Percentiles rank a stretch among this genome's conserved stretches.
Evolutionary conservation across 345 rosid genomes (phyloP).

Genomic region (Boechera stricta): DNA sequence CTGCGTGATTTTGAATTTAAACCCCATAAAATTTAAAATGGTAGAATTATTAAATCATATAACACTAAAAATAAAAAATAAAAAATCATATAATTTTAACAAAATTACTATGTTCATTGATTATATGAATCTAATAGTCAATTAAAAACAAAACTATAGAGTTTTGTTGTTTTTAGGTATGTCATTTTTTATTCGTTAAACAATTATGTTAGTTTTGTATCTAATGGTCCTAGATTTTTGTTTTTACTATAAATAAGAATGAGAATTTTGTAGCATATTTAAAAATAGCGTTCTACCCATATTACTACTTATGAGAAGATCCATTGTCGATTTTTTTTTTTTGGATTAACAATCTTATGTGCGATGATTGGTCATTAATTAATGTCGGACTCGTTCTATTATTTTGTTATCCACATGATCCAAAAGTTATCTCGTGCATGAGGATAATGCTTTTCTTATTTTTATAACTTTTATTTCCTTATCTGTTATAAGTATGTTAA

Average conservation of each 20-base stretch:
- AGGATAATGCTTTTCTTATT: conserved; percentile 12
- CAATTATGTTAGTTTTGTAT: not conserved
- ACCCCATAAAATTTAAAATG: no score
- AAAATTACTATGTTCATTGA: not conserved
- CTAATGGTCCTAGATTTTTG: not conserved
- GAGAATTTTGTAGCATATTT: not conserved
- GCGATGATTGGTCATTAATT: conserved; percentile 37
- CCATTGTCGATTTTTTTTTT: not conserved
- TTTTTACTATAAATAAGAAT: not conserved
- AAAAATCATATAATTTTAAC: not conserved
- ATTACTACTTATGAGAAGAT: conserved; percentile 8
- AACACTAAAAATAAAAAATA: no score
- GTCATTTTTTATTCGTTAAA: not conserved
- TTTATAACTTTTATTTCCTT: not conserved
- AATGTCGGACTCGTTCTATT: conserved; percentile 2
- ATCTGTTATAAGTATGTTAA: not conserved
- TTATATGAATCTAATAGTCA: not conserved
- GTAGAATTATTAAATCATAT: not conserved
- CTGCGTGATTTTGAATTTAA: no score
- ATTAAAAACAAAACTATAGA: not conserved
- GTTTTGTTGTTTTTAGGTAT: not conserved
- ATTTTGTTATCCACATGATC: conserved; percentile 32
- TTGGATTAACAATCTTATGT: conserved; percentile 8
- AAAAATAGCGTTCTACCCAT: not conserved
- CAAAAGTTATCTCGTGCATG: conserved; percentile 32